phyloP scores from a whole-genome alignment of 1,139 yeast genomes.

The Blastobotrys serpentis region DNA sequence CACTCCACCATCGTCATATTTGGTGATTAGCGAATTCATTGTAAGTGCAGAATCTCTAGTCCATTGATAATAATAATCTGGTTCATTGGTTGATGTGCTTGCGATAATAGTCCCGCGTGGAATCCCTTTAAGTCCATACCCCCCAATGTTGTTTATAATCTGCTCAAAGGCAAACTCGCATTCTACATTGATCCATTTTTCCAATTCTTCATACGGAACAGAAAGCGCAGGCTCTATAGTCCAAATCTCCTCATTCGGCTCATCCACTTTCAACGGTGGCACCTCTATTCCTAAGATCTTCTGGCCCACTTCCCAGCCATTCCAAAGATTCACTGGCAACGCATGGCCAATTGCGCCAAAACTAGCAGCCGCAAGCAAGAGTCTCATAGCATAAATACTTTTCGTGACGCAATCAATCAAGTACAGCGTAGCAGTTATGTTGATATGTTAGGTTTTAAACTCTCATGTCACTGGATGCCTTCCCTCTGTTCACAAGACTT shows the following conservation, averaged over 20 bases:
- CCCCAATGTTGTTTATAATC: constrained; percentile 66
- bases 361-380: neutral
- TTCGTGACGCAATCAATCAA: too few relatives aligned
- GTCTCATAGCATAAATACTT: constrained; percentile 1
- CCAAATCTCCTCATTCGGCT: neutral
- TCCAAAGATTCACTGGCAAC: too few relatives aligned
- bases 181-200: constrained; percentile 58
- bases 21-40: constrained; percentile 60
- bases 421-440: too few relatives aligned
- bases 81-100: constrained; percentile 65
- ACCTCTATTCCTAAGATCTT: neutral
- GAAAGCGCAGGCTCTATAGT: constrained; percentile 2
- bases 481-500: neutral
- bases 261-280: neutral
- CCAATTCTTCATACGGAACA: constrained; percentile 44
- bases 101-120: constrained; percentile 76
- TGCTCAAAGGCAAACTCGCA: constrained; percentile 50
- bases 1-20: constrained; percentile 45
- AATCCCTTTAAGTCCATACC: constrained; percentile 46
- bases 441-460: neutral
- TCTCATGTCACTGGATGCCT: neutral
- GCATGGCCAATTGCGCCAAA: neutral
- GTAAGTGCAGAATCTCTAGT: constrained; percentile 86
- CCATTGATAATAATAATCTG: constrained; percentile 90
- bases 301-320: neutral